Evolutionary conservation across 805 yeast species (phyloP).

Genomic region (Sugiyamaella smithiae): DNA sequence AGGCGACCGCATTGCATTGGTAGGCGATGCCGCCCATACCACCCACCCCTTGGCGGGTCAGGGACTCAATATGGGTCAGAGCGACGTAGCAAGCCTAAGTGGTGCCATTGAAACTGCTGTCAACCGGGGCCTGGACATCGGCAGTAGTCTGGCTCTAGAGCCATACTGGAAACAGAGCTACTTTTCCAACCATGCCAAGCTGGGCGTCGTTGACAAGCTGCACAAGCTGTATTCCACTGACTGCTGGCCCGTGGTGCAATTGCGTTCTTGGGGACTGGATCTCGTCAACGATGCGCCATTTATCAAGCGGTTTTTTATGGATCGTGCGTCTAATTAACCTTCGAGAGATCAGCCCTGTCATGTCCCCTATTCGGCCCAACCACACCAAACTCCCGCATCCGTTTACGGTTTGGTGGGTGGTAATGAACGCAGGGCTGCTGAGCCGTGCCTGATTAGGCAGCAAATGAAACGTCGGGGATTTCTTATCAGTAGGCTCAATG

Average conservation of each 20-base stretch:
- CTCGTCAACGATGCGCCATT: constrained; percentile 59
- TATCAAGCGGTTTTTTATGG: constrained; percentile 67
- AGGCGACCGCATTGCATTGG: constrained; percentile 80
- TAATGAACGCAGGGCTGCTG: too few relatives aligned
- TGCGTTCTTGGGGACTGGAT: constrained; percentile 74
- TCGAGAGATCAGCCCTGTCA: too few relatives aligned
- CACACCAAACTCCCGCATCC: too few relatives aligned
- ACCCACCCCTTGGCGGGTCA: constrained; percentile 98
- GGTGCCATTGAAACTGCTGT: constrained; percentile 67
- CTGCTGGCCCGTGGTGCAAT: constrained; percentile 66
- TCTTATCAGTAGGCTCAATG: background rate
- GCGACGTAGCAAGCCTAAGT: constrained; percentile 75
- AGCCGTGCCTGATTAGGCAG: background rate
- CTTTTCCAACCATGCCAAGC: constrained; percentile 70
- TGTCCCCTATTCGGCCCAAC: too few relatives aligned
- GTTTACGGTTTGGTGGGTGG: too few relatives aligned
- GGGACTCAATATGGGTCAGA: constrained; percentile 96
- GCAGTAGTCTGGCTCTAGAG: constrained; percentile 74
- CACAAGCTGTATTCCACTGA: constrained; percentile 83
- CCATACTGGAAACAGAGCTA: constrained; percentile 83
- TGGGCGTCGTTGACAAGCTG: constrained; percentile 88
- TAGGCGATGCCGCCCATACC: constrained; percentile 98
- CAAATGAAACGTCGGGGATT: constrained; percentile 1
- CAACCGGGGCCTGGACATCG: constrained; percentile 82
- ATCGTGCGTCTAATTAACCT: constrained; percentile 41